Conservation (phyloP, 257 asterid species). For the Osmanthus fragrans region DNA sequence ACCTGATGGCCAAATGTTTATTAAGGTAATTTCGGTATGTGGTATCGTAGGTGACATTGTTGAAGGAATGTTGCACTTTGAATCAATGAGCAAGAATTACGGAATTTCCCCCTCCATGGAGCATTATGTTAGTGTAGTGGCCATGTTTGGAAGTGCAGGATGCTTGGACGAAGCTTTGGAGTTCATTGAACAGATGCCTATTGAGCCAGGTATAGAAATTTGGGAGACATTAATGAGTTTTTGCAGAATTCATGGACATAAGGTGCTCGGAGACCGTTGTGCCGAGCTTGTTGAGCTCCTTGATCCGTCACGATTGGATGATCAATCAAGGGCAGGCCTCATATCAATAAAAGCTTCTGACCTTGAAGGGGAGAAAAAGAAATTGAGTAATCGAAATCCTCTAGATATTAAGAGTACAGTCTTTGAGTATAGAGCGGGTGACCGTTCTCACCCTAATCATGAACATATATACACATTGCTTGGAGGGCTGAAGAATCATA, state of each 20-base stretch:
- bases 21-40: constrained; percentile 66
- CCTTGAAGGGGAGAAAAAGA: constrained; percentile 45
- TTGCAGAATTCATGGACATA: constrained; percentile 71
- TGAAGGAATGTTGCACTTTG: constrained; percentile 78
- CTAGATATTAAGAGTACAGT: constrained; percentile 57
- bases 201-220: constrained; percentile 53
- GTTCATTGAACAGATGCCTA: constrained; percentile 67
- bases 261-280: constrained; percentile 76
- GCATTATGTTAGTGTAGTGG: constrained; percentile 68
- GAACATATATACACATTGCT: constrained; percentile 60
- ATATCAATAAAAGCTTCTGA: constrained; percentile 61
- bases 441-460: constrained; percentile 70
- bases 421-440: constrained; percentile 84
- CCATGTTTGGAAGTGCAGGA: constrained; percentile 75
- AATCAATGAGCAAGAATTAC: constrained; percentile 68
- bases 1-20: constrained; percentile 74
- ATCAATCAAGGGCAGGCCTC: constrained; percentile 70
- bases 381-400: constrained; percentile 46
- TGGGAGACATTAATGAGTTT: constrained; percentile 71
- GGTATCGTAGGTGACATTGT: constrained; percentile 51
- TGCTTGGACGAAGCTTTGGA: constrained; percentile 77
- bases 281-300: constrained; percentile 58
- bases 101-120: constrained; percentile 63
- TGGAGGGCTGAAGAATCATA: constrained; percentile 64
- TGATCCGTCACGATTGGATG: constrained; percentile 59